These are phyloP conservation scores for Talaromyces sp. DNA, from an alignment of 2,329 filamentous ascomycete species.

Conservation along the genomic window DNA sequence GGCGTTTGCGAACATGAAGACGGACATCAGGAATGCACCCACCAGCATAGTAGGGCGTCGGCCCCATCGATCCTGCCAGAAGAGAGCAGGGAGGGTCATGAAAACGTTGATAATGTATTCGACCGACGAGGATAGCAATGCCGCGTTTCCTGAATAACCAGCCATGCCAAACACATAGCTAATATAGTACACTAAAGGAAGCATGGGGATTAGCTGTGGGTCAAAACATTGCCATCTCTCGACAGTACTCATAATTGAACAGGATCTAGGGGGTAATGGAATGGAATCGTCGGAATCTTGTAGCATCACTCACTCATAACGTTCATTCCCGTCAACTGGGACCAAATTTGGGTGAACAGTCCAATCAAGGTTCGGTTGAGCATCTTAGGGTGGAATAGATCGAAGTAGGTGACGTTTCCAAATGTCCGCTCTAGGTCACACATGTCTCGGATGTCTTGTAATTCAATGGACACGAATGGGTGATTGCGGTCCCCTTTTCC, in stretches of 20 bases:
- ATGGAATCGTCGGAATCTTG: not conserved
- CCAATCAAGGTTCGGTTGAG: constrained; percentile 71
- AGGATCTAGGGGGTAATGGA: not conserved
- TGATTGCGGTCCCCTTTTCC: constrained; percentile 65
- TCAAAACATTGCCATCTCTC: too few species aligned
- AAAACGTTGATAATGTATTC: constrained; percentile 77
- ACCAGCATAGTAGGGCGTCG: constrained; percentile 67
- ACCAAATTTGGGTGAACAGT: constrained; percentile 73
- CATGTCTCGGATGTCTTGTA: constrained; percentile 70
- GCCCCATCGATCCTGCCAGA: constrained; percentile 74
- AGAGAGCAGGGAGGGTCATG: constrained; percentile 73
- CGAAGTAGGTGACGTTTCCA: constrained; percentile 67
- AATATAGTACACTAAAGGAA: constrained; percentile 65
- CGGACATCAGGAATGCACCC: constrained; percentile 64
- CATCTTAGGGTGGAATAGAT: constrained; percentile 71
- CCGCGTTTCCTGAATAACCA: constrained; percentile 59
- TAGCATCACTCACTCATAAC: constrained; percentile 12
- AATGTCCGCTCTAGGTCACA: constrained; percentile 73
- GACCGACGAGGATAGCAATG: constrained; percentile 67
- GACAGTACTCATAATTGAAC: not conserved
- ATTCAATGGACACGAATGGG: constrained; percentile 67
- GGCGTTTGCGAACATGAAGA: constrained; percentile 43
- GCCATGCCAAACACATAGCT: constrained; percentile 68
- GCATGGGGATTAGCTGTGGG: not conserved
- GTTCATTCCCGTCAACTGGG: constrained; percentile 54